Percentiles rank a stretch among this genome's conserved stretches.
Conservation (phyloP, 805 yeast species). For the Kodamaea lidongshanica region DNA sequence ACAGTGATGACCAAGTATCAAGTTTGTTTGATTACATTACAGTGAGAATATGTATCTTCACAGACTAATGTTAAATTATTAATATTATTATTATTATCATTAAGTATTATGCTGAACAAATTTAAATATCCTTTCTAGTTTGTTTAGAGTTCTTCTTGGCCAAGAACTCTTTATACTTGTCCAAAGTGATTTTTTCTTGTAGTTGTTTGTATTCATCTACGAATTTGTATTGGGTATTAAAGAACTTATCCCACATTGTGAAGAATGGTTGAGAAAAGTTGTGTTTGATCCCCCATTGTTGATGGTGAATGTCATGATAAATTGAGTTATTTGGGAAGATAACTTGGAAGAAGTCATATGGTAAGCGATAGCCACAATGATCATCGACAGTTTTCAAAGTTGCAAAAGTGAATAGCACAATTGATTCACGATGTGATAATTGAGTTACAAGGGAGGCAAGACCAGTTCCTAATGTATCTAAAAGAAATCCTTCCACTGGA, state of each 20-base stretch:
- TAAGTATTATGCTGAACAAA: no score
- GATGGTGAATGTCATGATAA: constrained; percentile 97
- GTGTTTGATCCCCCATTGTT: constrained; percentile 87
- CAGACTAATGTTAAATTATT: background rate
- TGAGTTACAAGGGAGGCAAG: constrained; percentile 59
- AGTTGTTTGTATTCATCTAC: constrained; percentile 56
- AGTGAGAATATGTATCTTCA: no score
- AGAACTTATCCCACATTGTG: constrained; percentile 80
- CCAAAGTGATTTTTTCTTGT: constrained; percentile 63
- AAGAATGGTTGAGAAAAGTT: constrained; percentile 96
- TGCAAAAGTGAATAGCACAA: constrained; percentile 73
- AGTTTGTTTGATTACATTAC: no score
- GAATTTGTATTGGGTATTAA: constrained; percentile 63
- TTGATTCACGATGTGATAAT: constrained; percentile 70
- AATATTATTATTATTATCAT: constrained; percentile 1
- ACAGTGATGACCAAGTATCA: no score
- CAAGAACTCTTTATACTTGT: constrained; percentile 56
- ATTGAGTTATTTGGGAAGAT: constrained; percentile 92
- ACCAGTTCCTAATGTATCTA: constrained; percentile 92
- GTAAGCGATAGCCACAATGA: constrained; percentile 96
- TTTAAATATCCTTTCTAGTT: constrained; percentile 8
- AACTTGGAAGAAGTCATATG: constrained; percentile 84
- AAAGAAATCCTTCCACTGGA: constrained; percentile 86
- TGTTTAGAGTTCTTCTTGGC: constrained; percentile 24
- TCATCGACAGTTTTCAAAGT: constrained; percentile 97